Evolutionary conservation across 2,329 filamentous ascomycete genomes (phyloP).

Genomic region (Sporothrix pallida): DNA sequence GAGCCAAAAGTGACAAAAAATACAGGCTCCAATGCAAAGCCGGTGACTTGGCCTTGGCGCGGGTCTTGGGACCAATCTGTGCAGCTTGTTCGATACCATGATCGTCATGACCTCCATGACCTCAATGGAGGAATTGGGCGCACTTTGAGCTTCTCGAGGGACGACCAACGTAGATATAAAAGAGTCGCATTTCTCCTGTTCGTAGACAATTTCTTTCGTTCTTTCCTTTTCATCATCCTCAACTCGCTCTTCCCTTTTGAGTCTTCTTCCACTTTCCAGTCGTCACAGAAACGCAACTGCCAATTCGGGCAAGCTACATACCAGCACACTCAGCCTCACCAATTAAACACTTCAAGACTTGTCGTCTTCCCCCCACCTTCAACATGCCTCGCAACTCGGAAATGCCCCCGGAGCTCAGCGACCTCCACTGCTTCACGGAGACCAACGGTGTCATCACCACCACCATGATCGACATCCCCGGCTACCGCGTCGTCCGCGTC

Average conservation of each 20-base stretch:
- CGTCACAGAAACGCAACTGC: conserved; percentile 25
- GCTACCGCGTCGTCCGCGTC: conserved; percentile 62
- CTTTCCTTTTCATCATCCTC: neutral
- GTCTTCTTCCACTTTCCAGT: neutral
- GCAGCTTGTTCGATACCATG: neutral
- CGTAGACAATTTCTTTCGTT: neutral
- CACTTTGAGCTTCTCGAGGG: neutral
- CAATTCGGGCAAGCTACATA: conserved; percentile 18
- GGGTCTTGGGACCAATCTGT: neutral
- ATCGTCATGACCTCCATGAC: neutral
- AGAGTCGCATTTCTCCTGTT: neutral
- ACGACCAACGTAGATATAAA: conserved; percentile 18
- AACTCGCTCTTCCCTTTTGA: neutral
- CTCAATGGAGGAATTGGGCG: neutral
- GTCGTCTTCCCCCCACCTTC: neutral
- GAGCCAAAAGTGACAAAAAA: too few species aligned
- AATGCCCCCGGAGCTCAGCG: conserved; percentile 42
- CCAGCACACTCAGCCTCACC: neutral
- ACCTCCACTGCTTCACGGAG: conserved; percentile 59
- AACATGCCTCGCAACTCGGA: conserved; percentile 26
- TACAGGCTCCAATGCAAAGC: neutral
- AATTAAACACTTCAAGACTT: neutral
- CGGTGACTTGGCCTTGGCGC: neutral
- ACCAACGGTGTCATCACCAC: conserved; percentile 66
- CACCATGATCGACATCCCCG: conserved; percentile 68